Base-by-base conservation (phyloP, 148 eudicot species). In the Pharnaceum exiguum region DNA sequence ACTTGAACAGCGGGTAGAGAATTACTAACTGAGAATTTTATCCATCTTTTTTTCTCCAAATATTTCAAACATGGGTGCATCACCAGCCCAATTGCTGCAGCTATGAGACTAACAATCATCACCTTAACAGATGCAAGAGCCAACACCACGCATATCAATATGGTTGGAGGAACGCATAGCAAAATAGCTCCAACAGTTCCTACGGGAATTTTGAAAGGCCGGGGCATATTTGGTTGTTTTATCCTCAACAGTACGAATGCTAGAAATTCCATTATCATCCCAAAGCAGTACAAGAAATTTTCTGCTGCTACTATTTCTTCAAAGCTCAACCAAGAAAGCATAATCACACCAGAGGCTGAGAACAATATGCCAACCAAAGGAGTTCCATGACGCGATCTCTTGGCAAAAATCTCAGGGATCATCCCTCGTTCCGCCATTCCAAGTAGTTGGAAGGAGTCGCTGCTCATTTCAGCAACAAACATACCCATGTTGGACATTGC, bases 401-500 rank as follows among this genome's bases (percentile, higher is more conserved):
- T 65, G 59, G 63, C 76, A 6, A 77, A 77, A 21, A 64, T 9
- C 26, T 72, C 81, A 18, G 81, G 81, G 26, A 77, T 58, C 81
- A 77, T 77, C 23, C 81, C 81, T 46, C 81, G 43, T 26, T 77
- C 81, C 16, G 81, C 81, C 81, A 77, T 77, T 2, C 81, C 81
- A 31, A 77, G 42, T 36, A 77, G 77, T 45, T 77, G 81, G 61
- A 77, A 77, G 10, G 81, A 77, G 33, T 77, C 81, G 3, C 81
- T 72, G 43, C 81, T 77, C 81, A 77, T 77, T 57, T 82, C 87
- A 30, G 87, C 81, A 56, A 83, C 82, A 65, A 83, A 83, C 89
- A 83, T 79, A 3, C 89, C 89, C 84, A 83, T 79, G 64, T 83
- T 83, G 24, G 89, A 74, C 78, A 79, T 58, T 17, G 89, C 89